Conservation (phyloP, 2,329 filamentous ascomycete genomes). For the Biscogniauxia mediterranea region DNA sequence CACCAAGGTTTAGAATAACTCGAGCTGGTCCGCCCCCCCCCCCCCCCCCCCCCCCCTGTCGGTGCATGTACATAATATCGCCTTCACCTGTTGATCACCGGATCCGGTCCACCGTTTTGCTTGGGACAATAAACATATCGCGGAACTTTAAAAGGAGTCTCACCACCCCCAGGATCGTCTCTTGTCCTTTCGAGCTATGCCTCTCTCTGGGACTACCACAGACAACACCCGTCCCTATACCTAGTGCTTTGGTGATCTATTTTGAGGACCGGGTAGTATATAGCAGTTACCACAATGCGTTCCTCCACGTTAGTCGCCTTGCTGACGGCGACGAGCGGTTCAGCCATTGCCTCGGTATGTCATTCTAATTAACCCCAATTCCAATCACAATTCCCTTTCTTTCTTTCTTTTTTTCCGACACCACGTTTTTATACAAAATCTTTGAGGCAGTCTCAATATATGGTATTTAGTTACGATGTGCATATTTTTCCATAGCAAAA, state of each 20-base stretch:
- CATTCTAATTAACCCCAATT: neutral
- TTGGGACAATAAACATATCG: conserved; percentile 1
- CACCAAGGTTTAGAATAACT: neutral
- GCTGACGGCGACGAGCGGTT: conserved; percentile 13
- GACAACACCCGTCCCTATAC: neutral
- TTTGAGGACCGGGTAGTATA: neutral
- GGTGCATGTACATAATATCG: conserved; percentile 8
- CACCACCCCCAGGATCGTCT: neutral
- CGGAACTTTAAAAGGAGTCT: conserved; percentile 12
- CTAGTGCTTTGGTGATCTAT: neutral
- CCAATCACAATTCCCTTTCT: neutral
- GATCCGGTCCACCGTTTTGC: conserved; percentile 15
- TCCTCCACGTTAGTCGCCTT: conserved; percentile 16
- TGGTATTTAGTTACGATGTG: neutral
- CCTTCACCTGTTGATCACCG: conserved; percentile 15
- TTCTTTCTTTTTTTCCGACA: neutral
- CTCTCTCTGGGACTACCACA: neutral
- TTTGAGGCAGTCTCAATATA: neutral
- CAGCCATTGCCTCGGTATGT: conserved; percentile 3
- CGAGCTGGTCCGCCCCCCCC: neutral
- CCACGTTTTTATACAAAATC: neutral
- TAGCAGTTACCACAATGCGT: conserved; percentile 11
- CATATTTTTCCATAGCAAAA: neutral
- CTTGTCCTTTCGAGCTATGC: neutral
- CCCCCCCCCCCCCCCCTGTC: neutral